A percentile compares a stretch with the other conserved stretches of the same genome.
These are phyloP conservation scores for Orbilia brochopaga DNA, from an alignment of 2,329 filamentous ascomycete genomes.

Conservation along the genomic window DNA sequence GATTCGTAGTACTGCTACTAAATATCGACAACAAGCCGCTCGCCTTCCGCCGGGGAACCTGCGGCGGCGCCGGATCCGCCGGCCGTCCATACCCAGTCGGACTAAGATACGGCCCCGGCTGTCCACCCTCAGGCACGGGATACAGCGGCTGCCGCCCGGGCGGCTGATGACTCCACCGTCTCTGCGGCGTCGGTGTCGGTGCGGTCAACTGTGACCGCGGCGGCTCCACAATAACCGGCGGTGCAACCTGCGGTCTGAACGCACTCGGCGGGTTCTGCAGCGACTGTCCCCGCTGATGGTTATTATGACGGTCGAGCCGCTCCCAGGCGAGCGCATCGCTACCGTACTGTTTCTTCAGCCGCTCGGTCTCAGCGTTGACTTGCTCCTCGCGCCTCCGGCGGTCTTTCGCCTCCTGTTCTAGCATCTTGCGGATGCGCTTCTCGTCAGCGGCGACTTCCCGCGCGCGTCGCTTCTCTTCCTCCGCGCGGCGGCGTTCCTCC, in stretches of 20 bases:
- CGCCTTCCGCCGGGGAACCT: conserved; percentile 27
- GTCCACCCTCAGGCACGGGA: conserved; percentile 34
- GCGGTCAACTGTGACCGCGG: neutral
- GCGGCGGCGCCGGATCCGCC: conserved; percentile 12
- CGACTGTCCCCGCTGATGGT: conserved; percentile 33
- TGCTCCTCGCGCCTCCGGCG: conserved; percentile 63
- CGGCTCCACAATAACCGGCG: conserved; percentile 39
- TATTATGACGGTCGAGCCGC: too few relatives aligned
- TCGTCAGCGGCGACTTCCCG: conserved; percentile 53
- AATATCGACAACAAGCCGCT: conserved; percentile 38
- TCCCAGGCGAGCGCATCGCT: conserved; percentile 42
- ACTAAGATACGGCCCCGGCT: conserved; percentile 31
- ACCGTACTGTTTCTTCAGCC: conserved; percentile 61
- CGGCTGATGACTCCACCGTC: conserved; percentile 35
- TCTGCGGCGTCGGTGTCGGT: neutral
- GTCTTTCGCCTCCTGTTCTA: conserved; percentile 53
- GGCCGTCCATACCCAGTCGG: conserved; percentile 17
- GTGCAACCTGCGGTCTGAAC: conserved; percentile 22
- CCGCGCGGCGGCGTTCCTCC: conserved; percentile 60
- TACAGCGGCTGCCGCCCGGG: conserved; percentile 42
- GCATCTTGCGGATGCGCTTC: conserved; percentile 51
- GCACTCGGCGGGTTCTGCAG: conserved; percentile 23
- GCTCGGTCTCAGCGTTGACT: conserved; percentile 77
- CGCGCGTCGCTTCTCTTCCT: conserved; percentile 55
- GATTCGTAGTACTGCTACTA: conserved; percentile 6